Evolutionary conservation across 441 rosid species (phyloP).

Genomic region (Erodium moschatum): DNA sequence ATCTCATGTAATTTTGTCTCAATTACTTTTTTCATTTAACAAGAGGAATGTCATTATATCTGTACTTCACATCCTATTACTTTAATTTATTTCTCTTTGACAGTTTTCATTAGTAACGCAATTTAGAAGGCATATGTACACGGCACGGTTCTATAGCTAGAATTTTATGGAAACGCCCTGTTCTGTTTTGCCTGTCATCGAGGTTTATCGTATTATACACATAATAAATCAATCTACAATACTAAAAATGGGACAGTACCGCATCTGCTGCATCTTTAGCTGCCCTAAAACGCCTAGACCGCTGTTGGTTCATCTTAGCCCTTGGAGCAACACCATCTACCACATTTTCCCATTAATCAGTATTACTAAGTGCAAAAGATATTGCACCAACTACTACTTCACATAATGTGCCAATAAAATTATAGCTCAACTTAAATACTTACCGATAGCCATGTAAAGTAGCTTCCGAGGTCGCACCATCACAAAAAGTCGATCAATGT

Average conservation of each 20-base stretch:
- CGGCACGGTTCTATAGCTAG: not conserved
- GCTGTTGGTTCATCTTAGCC: constrained; percentile 91
- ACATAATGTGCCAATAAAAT: not conserved
- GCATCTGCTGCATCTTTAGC: constrained; percentile 81
- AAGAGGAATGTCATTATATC: no score
- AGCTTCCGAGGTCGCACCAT: constrained; percentile 83
- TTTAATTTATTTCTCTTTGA: no score
- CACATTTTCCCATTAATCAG: constrained; percentile 25
- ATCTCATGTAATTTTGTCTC: no score
- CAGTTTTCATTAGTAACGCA: no score
- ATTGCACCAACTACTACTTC: not conserved
- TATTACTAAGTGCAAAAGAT: constrained; percentile 9
- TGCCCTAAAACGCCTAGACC: constrained; percentile 83
- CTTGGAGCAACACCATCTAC: constrained; percentile 92
- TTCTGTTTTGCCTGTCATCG: not conserved
- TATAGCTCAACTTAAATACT: constrained; percentile 20
- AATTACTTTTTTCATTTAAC: no score
- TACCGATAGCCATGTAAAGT: constrained; percentile 82
- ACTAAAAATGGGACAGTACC: constrained; percentile 31
- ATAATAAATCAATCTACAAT: constrained; percentile 1
- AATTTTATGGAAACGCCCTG: not conserved
- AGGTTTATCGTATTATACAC: not conserved
- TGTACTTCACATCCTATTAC: no score
- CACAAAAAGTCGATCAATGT: constrained; percentile 75
- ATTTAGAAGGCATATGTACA: no score